Conservation (phyloP, 1,284 basidiomycete genomes). For the Ustilago cynodontis region DNA sequence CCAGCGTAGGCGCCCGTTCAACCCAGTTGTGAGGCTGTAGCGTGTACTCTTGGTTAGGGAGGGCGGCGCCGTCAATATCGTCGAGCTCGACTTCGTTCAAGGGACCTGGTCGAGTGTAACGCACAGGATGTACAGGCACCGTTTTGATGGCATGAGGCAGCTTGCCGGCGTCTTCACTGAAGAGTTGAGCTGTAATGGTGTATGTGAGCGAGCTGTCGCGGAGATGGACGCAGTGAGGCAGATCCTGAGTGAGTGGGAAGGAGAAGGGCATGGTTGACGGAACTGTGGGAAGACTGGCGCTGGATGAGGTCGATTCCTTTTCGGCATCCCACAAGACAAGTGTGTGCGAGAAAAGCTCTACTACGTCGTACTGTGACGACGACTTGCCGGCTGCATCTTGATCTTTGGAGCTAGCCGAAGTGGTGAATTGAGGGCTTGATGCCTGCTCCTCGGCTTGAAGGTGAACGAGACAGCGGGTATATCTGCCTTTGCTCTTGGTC, state of each 20-base stretch:
- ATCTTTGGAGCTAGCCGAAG: background rate
- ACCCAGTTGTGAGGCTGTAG: constrained; percentile 58
- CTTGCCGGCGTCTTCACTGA: constrained; percentile 25
- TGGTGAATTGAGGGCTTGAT: background rate
- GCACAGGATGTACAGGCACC: constrained; percentile 59
- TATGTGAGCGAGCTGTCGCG: constrained; percentile 58
- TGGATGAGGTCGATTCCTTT: constrained; percentile 28
- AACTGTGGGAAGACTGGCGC: constrained; percentile 22
- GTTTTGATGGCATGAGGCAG: constrained; percentile 39
- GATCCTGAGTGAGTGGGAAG: constrained; percentile 61
- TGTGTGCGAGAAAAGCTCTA: constrained; percentile 57
- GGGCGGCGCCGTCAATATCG: constrained; percentile 30
- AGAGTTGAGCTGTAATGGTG: constrained; percentile 54
- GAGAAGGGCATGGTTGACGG: constrained; percentile 64
- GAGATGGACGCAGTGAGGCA: constrained; percentile 68
- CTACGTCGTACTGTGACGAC: background rate
- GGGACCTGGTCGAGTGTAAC: constrained; percentile 58
- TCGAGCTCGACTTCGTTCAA: constrained; percentile 33
- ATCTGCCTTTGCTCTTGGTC: constrained; percentile 36
- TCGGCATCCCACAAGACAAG: constrained; percentile 55
- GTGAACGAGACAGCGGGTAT: constrained; percentile 33
- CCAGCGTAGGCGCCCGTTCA: constrained; percentile 41
- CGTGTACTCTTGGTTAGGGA: constrained; percentile 36
- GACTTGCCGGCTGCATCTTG: background rate
- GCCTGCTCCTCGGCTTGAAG: constrained; percentile 34